Evolutionary conservation across 1,284 basidiomycete species (phyloP), one percentile per base, ranked within the genome.

Genomic region (Cryptococcus amylolentus): DNA sequence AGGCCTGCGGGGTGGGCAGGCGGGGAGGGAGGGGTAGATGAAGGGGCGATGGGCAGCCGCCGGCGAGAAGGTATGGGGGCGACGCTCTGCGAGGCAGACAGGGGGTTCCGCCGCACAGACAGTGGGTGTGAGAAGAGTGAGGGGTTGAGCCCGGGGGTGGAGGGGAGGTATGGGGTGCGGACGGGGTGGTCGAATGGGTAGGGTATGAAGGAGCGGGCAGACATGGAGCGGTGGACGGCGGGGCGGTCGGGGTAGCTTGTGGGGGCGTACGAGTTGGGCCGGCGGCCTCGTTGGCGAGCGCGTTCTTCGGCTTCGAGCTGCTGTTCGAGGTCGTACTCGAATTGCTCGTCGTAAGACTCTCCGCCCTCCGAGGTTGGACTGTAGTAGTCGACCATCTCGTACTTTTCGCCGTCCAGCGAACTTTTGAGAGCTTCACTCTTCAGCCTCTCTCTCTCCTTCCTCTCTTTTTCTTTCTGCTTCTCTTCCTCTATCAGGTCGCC

Each of bases 381-480:
- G 51, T 56, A 35, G 13, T 13, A 31, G 16, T 39, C 43, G 7
- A 54, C 51, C 28, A 45, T 31, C 28, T 58, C 56, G 37, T 54
- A 54, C 31, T 38, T 50, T 58, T 54, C 59, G 37, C 45, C 52
- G 12, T 60, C 52, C 54, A 42, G 49, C 43, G 28, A 41, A 47
- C 55, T 55, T 31, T 35, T 43, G 39, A 53, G 20, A n/a, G 40
- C 41, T 51, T 60, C 37, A 27, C 48, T 49, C 43, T 60, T 51
- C 39, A 50, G 20, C 40, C 49, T 56, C 18, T 64, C 51, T n/a
- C 49, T 49, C 20, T 60, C 56, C 8, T 86, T 85, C 14, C 84
- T 83, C 27, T 84, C 84, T 31, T 76, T 76, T 23, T 70, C 48
- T 35, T 49, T 26, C n/a, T 55, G 37, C 14, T 48, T 54, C 37